Evolutionary conservation across 176 grass and related monocot genomes (phyloP).

Genomic region (Bonia amplexicaulis): DNA sequence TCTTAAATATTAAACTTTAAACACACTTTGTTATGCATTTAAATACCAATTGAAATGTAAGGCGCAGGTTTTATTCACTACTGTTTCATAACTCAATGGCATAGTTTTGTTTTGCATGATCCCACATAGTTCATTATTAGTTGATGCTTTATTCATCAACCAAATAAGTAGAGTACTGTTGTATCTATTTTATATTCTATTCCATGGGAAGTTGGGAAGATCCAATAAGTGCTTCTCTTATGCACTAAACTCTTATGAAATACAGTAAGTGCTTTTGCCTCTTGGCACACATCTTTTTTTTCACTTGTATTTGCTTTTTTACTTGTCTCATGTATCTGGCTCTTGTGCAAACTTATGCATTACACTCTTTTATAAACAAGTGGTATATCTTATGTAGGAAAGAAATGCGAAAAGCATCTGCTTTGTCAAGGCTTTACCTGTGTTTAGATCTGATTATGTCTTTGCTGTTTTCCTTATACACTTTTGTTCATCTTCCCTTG

Average conservation of each 20-base stretch:
- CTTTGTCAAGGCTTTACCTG: constrained; percentile 10
- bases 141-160: constrained; percentile 8
- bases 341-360: not conserved
- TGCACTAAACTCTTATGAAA: not conserved
- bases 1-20: constrained; percentile 2
- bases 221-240: constrained; percentile 5
- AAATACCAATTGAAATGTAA: not conserved
- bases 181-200: not conserved
- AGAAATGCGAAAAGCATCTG: not conserved
- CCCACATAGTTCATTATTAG: constrained; percentile 3
- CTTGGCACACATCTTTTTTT: not conserved
- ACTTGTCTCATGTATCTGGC: not conserved
- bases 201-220: not conserved
- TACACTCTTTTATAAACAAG: not conserved
- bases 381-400: not conserved
- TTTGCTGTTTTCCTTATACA: not conserved
- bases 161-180: not conserved
- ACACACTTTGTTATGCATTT: not conserved
- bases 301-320: not conserved
- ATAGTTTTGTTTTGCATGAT: constrained; percentile 11
- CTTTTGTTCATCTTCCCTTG: not conserved
- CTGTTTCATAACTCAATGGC: not conserved
- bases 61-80: not conserved
- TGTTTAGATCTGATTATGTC: constrained; percentile 10
- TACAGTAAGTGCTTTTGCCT: not conserved